Percentiles rank a stretch among this genome's conserved stretches.
Conservation (phyloP, 1,139 yeast species). For the Candida labiduridarum region DNA sequence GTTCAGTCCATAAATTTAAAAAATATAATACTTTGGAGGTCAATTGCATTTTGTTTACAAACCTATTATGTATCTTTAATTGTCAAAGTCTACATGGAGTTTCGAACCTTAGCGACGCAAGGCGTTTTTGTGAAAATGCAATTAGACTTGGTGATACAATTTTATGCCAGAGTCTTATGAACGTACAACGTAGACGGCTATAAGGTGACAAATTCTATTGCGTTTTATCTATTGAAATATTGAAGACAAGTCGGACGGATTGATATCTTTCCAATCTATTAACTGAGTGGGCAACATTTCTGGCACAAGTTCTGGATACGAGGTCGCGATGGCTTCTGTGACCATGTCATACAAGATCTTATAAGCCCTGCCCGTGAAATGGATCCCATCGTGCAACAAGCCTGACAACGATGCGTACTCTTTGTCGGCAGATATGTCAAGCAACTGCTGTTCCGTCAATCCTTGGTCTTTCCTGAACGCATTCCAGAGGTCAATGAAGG, state of each 20-base stretch:
- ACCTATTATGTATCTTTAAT: too few species aligned
- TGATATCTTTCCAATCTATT: conserved; percentile 40
- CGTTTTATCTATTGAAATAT: conserved; percentile 5
- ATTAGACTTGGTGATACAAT: too few species aligned
- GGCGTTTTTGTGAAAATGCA: too few species aligned
- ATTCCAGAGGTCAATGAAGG: conserved; percentile 56
- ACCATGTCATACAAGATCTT: conserved; percentile 49
- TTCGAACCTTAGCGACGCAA: too few species aligned
- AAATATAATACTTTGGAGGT: too few species aligned
- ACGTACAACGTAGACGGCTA: too few species aligned
- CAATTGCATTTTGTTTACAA: too few species aligned
- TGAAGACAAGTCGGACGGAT: conserved; percentile 16
- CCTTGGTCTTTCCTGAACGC: conserved; percentile 35
- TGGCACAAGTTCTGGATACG: conserved; percentile 53
- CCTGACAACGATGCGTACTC: conserved; percentile 18
- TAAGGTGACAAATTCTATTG: too few species aligned
- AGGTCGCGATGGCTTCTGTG: conserved; percentile 32
- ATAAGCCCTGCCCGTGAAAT: conserved; percentile 65
- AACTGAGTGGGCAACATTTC: conserved; percentile 33
- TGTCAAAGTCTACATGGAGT: too few species aligned
- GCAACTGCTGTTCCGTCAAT: conserved; percentile 19
- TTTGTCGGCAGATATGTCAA: conserved; percentile 10
- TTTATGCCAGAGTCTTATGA: too few species aligned
- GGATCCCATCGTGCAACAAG: conserved; percentile 62
- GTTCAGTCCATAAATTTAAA: too few species aligned